Percentiles rank a stretch among this genome's conserved stretches.
These are phyloP conservation scores for Termitomyces sp. DNA, from an alignment of 768 basidiomycete species.

Conservation along the genomic window DNA sequence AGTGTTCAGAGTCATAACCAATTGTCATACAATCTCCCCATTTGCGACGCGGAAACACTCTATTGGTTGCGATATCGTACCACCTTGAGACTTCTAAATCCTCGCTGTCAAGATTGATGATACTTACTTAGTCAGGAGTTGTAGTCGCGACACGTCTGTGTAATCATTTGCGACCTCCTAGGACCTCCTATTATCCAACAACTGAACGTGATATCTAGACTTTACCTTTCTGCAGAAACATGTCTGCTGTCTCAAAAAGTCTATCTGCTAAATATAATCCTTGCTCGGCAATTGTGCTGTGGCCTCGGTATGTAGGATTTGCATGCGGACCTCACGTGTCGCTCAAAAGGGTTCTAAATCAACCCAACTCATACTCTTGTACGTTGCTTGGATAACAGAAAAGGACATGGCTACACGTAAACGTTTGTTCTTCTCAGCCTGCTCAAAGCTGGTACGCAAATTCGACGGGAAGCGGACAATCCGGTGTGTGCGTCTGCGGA, in stretches of 20 bases:
- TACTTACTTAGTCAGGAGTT: too few species aligned
- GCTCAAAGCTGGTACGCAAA: background rate
- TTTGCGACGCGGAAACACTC: too few species aligned
- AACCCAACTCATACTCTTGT: background rate
- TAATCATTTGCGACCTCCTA: background rate
- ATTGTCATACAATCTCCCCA: too few species aligned
- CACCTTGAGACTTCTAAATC: too few species aligned
- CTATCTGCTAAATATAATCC: background rate
- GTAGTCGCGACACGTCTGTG: too few species aligned
- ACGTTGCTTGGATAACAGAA: background rate
- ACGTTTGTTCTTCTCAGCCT: background rate
- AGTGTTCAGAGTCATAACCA: too few species aligned
- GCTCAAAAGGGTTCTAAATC: background rate
- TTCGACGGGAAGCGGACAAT: slow-evolving; percentile 6
- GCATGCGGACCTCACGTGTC: background rate
- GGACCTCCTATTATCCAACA: background rate
- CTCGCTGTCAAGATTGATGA: too few species aligned
- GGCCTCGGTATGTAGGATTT: background rate
- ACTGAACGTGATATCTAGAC: background rate
- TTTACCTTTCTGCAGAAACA: background rate
- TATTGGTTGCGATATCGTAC: too few species aligned
- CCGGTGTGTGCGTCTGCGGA: background rate
- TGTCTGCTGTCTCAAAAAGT: background rate
- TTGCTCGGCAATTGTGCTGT: background rate
- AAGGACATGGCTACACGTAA: background rate